Percentiles rank a stretch among this genome's conserved stretches.
Evolutionary conservation across 768 basidiomycete genomes (phyloP).

Genomic region (Kwoniella bestiolae): DNA sequence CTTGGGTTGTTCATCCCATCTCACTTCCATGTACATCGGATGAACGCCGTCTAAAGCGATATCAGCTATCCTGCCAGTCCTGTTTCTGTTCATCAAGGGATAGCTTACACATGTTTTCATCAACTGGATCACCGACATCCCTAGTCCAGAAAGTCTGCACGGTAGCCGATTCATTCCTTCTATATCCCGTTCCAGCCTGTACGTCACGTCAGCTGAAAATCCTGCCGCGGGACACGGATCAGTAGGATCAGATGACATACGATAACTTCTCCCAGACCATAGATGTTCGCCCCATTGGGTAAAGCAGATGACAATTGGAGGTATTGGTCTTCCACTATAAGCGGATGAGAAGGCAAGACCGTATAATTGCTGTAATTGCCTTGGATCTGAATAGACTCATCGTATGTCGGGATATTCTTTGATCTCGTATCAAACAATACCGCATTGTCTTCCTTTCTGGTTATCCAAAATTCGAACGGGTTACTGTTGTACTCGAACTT

Average conservation of each 20-base stretch:
- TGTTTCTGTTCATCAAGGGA: too few relatives aligned
- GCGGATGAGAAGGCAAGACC: conserved; percentile 64
- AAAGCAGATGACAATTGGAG: conserved; percentile 71
- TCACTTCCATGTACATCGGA: conserved; percentile 37
- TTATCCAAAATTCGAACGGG: conserved; percentile 82
- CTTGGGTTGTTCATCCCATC: conserved; percentile 48
- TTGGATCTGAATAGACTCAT: conserved; percentile 63
- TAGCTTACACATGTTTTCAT: conserved; percentile 45
- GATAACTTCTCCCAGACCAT: conserved; percentile 70
- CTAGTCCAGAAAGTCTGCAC: conserved; percentile 37
- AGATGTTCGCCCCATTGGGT: conserved; percentile 69
- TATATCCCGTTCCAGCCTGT: conserved; percentile 23
- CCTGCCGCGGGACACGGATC: too few relatives aligned
- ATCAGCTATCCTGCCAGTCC: too few relatives aligned
- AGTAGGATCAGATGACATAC: conserved; percentile 12
- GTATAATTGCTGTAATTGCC: conserved; percentile 62
- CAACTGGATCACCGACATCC: conserved; percentile 46
- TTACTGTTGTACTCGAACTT: conserved; percentile 68
- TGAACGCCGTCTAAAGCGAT: conserved; percentile 37
- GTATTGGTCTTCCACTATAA: conserved; percentile 79
- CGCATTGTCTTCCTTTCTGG: conserved; percentile 66
- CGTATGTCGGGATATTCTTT: conserved; percentile 66
- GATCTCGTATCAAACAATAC: conserved; percentile 72
- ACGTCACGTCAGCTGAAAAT: conserved; percentile 1
- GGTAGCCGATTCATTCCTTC: conserved; percentile 25